Conservation (phyloP, 495 filamentous ascomycete genomes). For the Parmelia sp. region DNA sequence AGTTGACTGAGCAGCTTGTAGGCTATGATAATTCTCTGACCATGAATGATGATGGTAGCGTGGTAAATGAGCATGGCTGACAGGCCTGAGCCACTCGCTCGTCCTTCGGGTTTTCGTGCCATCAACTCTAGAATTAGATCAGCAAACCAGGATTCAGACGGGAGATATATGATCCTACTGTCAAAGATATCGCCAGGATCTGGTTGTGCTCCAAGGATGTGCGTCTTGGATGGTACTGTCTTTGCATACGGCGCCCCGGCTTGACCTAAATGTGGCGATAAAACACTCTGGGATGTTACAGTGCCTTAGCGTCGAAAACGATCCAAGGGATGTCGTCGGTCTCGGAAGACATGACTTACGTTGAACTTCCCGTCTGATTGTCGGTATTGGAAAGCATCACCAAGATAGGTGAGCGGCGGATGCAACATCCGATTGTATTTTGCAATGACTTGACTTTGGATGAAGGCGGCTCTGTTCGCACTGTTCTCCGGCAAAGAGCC, state of each 20-base stretch:
- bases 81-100: constrained; percentile 25
- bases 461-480: constrained; percentile 3
- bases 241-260: constrained; percentile 38
- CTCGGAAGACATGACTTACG: constrained; percentile 7
- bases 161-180: neutral
- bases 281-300: constrained; percentile 12
- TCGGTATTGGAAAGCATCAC: constrained; percentile 32
- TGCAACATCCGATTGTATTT: constrained; percentile 18
- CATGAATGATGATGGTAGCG: constrained; percentile 45
- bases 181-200: constrained; percentile 25
- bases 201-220: constrained; percentile 24
- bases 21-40: neutral
- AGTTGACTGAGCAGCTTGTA: neutral
- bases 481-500: constrained; percentile 17
- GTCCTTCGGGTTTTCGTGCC: constrained; percentile 18
- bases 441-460: constrained; percentile 13
- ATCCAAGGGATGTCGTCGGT: too few species aligned
- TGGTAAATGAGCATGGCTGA: constrained; percentile 45
- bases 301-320: neutral
- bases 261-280: constrained; percentile 41
- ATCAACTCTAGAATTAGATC: neutral
- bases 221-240: constrained; percentile 24
- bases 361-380: constrained; percentile 36
- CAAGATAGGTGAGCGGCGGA: constrained; percentile 21
- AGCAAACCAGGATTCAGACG: neutral